Conservation (phyloP, 2,329 filamentous ascomycete genomes). For the Penicillium hesseltinei region DNA sequence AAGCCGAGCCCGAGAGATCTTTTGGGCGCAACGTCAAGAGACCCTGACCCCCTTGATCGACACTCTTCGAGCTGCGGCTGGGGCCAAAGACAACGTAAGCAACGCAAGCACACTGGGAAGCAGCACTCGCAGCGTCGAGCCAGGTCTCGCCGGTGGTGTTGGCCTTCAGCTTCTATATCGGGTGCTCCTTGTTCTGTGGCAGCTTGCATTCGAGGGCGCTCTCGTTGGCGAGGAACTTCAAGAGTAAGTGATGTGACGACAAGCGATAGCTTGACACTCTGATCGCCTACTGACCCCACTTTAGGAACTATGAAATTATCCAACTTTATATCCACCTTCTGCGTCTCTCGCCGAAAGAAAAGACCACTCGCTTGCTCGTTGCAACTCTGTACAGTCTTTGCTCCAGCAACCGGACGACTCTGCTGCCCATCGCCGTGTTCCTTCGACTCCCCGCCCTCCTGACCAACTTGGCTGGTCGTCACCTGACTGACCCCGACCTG, state of each 20-base stretch:
- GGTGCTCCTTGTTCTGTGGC: slow-evolving; percentile 90
- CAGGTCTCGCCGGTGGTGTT: slow-evolving; percentile 68
- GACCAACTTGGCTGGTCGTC: slow-evolving; percentile 54
- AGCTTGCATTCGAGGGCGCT: slow-evolving; percentile 83
- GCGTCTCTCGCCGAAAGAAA: slow-evolving; percentile 92
- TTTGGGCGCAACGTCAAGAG: slow-evolving; percentile 88
- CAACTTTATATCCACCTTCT: slow-evolving; percentile 89
- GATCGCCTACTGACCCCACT: slow-evolving; percentile 15
- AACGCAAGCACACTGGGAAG: slow-evolving; percentile 60
- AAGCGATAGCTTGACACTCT: neutral
- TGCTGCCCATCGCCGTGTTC: slow-evolving; percentile 81
- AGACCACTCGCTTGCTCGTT: slow-evolving; percentile 87
- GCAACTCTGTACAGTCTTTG: slow-evolving; percentile 89
- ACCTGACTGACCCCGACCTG: slow-evolving; percentile 50
- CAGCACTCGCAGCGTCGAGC: slow-evolving; percentile 64
- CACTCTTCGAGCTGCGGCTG: slow-evolving; percentile 73
- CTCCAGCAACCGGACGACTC: slow-evolving; percentile 63
- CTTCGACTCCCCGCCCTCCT: slow-evolving; percentile 71
- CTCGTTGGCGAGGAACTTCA: slow-evolving; percentile 76
- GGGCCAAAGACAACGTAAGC: slow-evolving; percentile 66
- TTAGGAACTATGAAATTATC: slow-evolving; percentile 87
- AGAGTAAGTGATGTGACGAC: slow-evolving; percentile 27
- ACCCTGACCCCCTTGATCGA: slow-evolving; percentile 78
- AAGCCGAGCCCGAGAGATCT: slow-evolving; percentile 70
- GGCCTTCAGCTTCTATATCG: slow-evolving; percentile 92